Base-by-base conservation (phyloP, 2,329 filamentous ascomycete species). In the Pseudodiploospora longispora region DNA sequence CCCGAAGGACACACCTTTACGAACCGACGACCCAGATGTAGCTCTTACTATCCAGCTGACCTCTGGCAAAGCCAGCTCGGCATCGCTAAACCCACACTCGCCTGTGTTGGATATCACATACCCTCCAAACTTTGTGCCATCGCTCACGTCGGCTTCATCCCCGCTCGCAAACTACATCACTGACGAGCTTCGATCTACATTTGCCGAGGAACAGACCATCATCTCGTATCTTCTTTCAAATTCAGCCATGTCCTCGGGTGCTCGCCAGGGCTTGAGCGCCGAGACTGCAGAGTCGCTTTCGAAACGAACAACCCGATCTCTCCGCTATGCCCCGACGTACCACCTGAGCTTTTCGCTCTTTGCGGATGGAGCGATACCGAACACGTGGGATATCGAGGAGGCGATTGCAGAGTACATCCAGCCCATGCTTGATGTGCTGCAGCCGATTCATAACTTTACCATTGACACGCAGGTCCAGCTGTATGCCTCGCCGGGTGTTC, bases 271-370 rank as follows among this genome's bases (percentile, higher is more conserved):
- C 5, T 53, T 77, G 34, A 66, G 69, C 1, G 67, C 74, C 31
- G 71, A 79, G 30, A 67, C 73, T 1, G 68, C 74, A 27, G 78
- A 79, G 35, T 69, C 74, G 1, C 70, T 80, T 54, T 76, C 67
- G 55, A 84, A 72, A 75, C 85, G 89, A 49, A 86, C 86, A 32
- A 93, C 86, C 3, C 77, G 89, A 41, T 88, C 89, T 1, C 77
- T 97, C 58, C 94, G 91, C 60, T 95, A 96, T 61, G 85, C 93
- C 4, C 82, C 90, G 10, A 95, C 87, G 0, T 98, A 97, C 61
- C 93, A 98, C 60, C 71, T 98, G 29, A 95, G 90, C 0, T 95
- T 98, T 59, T 98, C 93, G 0, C 74, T 98, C 3, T 97, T 98
- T 61, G 93, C 88, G 0, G 84, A 85, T 9, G 82, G 82, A 1